Percentiles rank a stretch among this genome's conserved stretches.
Evolutionary conservation across 495 filamentous ascomycete species (phyloP).

Genomic region (Bombardia bombarda): DNA sequence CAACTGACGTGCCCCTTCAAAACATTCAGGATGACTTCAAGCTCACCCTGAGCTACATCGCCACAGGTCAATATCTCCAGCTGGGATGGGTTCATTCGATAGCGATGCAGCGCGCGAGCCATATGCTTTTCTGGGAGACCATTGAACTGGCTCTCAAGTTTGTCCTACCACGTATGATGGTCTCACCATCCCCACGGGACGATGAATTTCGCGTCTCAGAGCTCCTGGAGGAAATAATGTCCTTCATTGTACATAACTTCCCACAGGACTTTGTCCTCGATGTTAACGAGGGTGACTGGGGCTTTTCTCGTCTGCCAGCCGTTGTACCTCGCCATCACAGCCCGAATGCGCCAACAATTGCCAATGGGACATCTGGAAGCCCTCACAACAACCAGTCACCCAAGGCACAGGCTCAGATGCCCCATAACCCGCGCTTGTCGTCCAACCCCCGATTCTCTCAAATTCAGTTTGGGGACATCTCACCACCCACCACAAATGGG

Average conservation of each 20-base stretch:
- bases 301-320: conserved; percentile 27
- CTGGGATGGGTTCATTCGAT: conserved; percentile 34
- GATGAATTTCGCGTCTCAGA: conserved; percentile 4
- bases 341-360: conserved; percentile 20
- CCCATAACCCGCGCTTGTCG: conserved; percentile 13
- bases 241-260: conserved; percentile 39
- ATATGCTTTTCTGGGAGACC: conserved; percentile 45
- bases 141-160: conserved; percentile 41
- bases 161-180: conserved; percentile 15
- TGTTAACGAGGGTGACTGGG: conserved; percentile 25
- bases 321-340: conserved; percentile 2
- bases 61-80: conserved; percentile 41
- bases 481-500: conserved; percentile 32
- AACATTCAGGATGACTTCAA: conserved; percentile 32
- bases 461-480: conserved; percentile 60
- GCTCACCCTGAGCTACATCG: conserved; percentile 44
- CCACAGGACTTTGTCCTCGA: conserved; percentile 44
- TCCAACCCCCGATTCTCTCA: conserved; percentile 45
- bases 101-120: conserved; percentile 38
- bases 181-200: conserved; percentile 15
- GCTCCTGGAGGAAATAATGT: conserved; percentile 30
- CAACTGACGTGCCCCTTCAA: conserved; percentile 14
- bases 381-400: conserved; percentile 13
- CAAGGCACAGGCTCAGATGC: conserved; percentile 14
- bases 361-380: conserved; percentile 23